phyloP scores from a whole-genome alignment of 2,329 filamentous ascomycete species.

The Thielaviopsis ethacetica region DNA sequence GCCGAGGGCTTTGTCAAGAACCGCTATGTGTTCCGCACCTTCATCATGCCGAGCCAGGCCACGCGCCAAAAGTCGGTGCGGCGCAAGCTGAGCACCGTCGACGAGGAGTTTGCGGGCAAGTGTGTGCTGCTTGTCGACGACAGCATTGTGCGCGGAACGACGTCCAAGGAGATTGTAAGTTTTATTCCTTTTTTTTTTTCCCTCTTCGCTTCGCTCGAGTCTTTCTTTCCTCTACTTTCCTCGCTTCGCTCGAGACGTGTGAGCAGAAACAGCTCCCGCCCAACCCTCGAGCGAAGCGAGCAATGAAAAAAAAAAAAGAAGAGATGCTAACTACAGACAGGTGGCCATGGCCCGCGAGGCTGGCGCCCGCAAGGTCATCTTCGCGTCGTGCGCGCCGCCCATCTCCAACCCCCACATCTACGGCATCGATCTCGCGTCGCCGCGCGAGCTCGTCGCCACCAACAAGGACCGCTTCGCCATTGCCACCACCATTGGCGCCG shows the following conservation, averaged over 20 bases:
- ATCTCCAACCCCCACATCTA: constrained; percentile 73
- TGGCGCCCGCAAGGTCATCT: constrained; percentile 66
- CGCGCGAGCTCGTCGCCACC: constrained; percentile 26
- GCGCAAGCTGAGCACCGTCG: constrained; percentile 76
- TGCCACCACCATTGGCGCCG: constrained; percentile 25
- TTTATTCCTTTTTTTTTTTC: neutral
- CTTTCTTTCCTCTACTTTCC: neutral
- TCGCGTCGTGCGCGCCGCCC: constrained; percentile 66
- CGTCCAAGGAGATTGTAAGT: constrained; percentile 35
- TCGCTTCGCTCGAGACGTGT: too few species aligned
- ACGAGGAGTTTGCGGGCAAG: constrained; percentile 65
- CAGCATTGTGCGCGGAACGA: constrained; percentile 76
- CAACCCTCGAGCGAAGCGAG: too few species aligned
- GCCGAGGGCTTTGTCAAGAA: constrained; percentile 80
- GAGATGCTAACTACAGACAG: constrained; percentile 14
- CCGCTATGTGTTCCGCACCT: constrained; percentile 74
- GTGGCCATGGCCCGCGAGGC: constrained; percentile 64
- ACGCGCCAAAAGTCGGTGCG: constrained; percentile 72
- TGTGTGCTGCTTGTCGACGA: constrained; percentile 79
- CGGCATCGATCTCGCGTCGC: constrained; percentile 31
- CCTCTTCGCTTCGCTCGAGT: too few species aligned
- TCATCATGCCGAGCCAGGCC: constrained; percentile 59
- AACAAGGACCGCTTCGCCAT: constrained; percentile 25
- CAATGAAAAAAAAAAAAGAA: too few species aligned
- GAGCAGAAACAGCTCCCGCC: too few species aligned